phyloP scores from a whole-genome alignment of 2,329 filamentous ascomycete genomes.

The Atkinsonella texensis region DNA sequence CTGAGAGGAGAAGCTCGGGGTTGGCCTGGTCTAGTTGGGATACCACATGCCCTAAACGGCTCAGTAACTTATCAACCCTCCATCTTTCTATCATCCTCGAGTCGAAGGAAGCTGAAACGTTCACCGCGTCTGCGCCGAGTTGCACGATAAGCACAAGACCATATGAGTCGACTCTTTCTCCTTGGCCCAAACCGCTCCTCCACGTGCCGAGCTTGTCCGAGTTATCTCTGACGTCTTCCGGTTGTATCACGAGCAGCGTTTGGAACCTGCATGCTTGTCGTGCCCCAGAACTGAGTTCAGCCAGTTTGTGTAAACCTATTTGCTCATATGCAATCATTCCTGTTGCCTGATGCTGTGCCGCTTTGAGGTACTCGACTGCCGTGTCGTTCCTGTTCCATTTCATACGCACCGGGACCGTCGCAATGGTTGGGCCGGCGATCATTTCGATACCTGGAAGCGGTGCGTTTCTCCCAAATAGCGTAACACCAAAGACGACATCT shows the following conservation, averaged over 20 bases:
- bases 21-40: no score
- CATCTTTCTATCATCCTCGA: not conserved
- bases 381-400: conserved; percentile 16
- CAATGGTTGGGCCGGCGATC: conserved; percentile 21
- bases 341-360: conserved; percentile 8
- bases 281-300: conserved; percentile 7
- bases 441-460: conserved; percentile 10
- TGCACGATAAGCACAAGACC: not conserved
- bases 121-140: not conserved
- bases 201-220: not conserved
- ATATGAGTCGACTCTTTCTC: not conserved
- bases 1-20: no score
- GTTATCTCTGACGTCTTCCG: not conserved
- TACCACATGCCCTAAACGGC: not conserved
- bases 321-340: conserved; percentile 12
- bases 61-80: not conserved
- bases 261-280: conserved; percentile 15
- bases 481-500: conserved; percentile 31
- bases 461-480: conserved; percentile 25
- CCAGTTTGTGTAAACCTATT: conserved; percentile 12
- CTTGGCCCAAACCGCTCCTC: not conserved
- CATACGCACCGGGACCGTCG: conserved; percentile 29
- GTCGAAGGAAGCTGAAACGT: not conserved
- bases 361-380: conserved; percentile 4
- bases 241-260: conserved; percentile 18